phyloP scores from a whole-genome alignment of 345 rosid genomes.

The Pistacia atlantica region DNA sequence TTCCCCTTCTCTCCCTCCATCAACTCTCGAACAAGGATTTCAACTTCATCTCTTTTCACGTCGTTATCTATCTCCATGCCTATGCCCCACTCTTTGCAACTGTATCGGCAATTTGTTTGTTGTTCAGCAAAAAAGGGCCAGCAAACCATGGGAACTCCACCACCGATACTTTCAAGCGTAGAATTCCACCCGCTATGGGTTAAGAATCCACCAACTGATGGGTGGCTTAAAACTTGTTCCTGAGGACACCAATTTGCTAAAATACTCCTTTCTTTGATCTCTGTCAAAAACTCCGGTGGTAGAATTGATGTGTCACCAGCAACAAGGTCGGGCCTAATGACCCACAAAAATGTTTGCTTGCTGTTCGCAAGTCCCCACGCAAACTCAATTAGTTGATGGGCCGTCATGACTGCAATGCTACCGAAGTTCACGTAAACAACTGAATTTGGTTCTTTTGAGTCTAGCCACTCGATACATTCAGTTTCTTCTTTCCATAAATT shows the following conservation, averaged over 20 bases:
- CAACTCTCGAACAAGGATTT: slow-evolving; percentile 47
- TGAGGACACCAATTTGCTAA: slow-evolving; percentile 63
- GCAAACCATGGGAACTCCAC: slow-evolving; percentile 56
- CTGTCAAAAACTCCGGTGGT: slow-evolving; percentile 37
- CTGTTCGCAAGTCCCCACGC: slow-evolving; percentile 74
- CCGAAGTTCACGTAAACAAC: slow-evolving; percentile 69
- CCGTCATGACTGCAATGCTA: slow-evolving; percentile 54
- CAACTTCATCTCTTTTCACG: slow-evolving; percentile 55
- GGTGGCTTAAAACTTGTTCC: slow-evolving; percentile 51
- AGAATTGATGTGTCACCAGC: slow-evolving; percentile 43
- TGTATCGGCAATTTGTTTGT: slow-evolving; percentile 52
- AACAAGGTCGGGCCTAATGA: slow-evolving; percentile 59
- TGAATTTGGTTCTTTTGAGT: slow-evolving; percentile 42
- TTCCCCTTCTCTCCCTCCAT: slow-evolving; percentile 55
- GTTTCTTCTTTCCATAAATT: slow-evolving; percentile 62
- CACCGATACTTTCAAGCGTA: slow-evolving; percentile 45
- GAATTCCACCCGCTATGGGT: slow-evolving; percentile 78
- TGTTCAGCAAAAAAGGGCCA: slow-evolving; percentile 79
- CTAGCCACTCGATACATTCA: slow-evolving; percentile 52
- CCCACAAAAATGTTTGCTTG: slow-evolving; percentile 55
- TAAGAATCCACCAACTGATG: slow-evolving; percentile 53
- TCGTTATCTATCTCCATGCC: slow-evolving; percentile 62
- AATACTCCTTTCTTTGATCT: slow-evolving; percentile 41
- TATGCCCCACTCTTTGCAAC: slow-evolving; percentile 53
- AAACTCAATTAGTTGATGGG: slow-evolving; percentile 48